A percentile compares a stretch with the other conserved stretches of the same genome.
Evolutionary conservation across 2,329 filamentous ascomycete genomes (phyloP).

Genomic region (Stagonosporopsis vannaccii): DNA sequence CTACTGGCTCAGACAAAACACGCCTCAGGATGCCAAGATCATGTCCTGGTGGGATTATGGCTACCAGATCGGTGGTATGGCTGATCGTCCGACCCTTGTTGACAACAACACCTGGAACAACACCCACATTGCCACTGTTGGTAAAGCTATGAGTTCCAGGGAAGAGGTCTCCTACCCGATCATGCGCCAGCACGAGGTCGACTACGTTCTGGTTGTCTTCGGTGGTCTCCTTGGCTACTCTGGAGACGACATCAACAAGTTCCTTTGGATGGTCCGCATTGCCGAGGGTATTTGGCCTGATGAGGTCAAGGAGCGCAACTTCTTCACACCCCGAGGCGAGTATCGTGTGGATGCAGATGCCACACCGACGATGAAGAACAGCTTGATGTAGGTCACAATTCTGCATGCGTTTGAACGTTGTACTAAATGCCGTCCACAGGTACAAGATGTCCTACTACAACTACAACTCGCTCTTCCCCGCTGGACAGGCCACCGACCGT

Average conservation of each 20-base stretch:
- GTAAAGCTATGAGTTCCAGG: conserved; percentile 96
- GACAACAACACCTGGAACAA: conserved; percentile 99
- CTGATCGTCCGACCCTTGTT: conserved; percentile 92
- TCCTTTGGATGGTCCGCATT: conserved; percentile 99
- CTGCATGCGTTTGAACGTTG: conserved; percentile 23
- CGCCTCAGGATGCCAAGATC: conserved; percentile 90
- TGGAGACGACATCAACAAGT: conserved; percentile 99
- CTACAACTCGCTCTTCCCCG: conserved; percentile 88
- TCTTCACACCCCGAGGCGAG: conserved; percentile 92
- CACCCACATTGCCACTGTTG: conserved; percentile 98
- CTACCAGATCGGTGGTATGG: conserved; percentile 99
- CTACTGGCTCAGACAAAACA: conserved; percentile 99
- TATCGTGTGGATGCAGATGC: conserved; percentile 94
- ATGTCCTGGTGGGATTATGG: conserved; percentile 99
- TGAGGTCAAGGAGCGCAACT: conserved; percentile 95
- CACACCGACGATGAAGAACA: conserved; percentile 98
- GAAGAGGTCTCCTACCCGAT: conserved; percentile 99
- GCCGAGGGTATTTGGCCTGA: conserved; percentile 99
- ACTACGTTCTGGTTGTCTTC: conserved; percentile 98
- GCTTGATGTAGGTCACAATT: conserved; percentile 79
- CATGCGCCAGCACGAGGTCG: conserved; percentile 97
- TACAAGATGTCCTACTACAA: conserved; percentile 99
- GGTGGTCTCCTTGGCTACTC: conserved; percentile 96
- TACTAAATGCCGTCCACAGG: conserved; percentile 60
- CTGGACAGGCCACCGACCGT: conserved; percentile 87